A percentile compares a stretch with the other conserved stretches of the same genome.
Conservation (phyloP, 2,329 filamentous ascomycete genomes). For the Zymoseptoria crescenta region DNA sequence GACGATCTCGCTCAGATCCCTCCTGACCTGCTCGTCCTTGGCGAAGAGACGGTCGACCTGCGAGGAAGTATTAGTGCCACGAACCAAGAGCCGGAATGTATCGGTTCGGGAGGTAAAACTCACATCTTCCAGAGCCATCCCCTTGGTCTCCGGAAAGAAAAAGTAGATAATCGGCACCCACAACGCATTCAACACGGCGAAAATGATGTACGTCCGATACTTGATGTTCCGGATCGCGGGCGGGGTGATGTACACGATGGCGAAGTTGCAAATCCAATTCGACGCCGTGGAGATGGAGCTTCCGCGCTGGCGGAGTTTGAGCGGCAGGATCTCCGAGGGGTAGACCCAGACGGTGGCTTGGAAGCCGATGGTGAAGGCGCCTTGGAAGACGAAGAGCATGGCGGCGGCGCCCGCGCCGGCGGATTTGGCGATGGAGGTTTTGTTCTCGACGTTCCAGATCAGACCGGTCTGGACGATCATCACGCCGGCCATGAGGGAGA, state of each 20-base stretch:
- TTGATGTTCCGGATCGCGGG: conserved; percentile 50
- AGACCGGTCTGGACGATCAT: conserved; percentile 54
- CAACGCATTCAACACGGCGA: conserved; percentile 19
- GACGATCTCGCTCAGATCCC: not conserved
- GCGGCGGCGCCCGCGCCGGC: conserved; percentile 33
- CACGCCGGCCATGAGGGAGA: conserved; percentile 46
- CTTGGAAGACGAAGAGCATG: conserved; percentile 58
- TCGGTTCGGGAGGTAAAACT: no score
- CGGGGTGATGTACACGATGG: conserved; percentile 60
- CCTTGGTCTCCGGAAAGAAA: conserved; percentile 55
- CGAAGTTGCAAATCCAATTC: conserved; percentile 44
- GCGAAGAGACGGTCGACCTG: conserved; percentile 61
- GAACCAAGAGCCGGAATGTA: no score
- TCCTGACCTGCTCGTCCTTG: conserved; percentile 8
- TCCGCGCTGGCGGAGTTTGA: conserved; percentile 25
- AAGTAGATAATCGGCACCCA: conserved; percentile 49
- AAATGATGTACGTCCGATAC: conserved; percentile 47
- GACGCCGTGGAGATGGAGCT: conserved; percentile 26
- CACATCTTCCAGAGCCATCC: conserved; percentile 52
- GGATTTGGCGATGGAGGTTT: conserved; percentile 20
- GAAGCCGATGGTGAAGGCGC: conserved; percentile 53
- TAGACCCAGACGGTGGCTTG: conserved; percentile 57
- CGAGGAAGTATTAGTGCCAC: no score
- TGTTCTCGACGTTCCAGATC: conserved; percentile 29
- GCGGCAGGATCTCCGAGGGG: conserved; percentile 52